phyloP scores from a whole-genome alignment of 2,329 filamentous ascomycete genomes.

The Calonectria pseudoturangicola region DNA sequence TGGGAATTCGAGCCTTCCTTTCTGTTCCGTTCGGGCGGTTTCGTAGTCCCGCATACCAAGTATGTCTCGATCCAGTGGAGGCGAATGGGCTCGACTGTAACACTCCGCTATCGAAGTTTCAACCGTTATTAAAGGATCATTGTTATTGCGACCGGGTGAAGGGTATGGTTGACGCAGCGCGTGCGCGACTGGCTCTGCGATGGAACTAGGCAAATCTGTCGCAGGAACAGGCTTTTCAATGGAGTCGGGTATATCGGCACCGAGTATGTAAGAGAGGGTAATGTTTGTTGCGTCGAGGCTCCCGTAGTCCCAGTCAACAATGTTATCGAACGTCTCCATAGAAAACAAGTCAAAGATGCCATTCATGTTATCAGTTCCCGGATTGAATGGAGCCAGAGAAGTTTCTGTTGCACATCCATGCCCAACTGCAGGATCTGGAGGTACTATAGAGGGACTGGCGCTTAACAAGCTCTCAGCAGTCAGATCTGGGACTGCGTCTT shows the following conservation, averaged over 20 bases:
- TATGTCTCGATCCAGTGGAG: not conserved
- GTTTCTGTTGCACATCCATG: not conserved
- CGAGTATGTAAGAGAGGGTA: not conserved
- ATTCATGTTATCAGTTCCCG: not conserved
- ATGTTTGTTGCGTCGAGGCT: not conserved
- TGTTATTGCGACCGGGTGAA: not conserved
- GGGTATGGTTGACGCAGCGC: not conserved
- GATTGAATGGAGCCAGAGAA: not conserved
- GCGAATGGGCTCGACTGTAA: not conserved
- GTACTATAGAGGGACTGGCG: not conserved
- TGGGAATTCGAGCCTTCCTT: not conserved
- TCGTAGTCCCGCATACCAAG: not conserved
- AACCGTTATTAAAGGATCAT: not conserved
- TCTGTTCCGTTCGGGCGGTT: not conserved
- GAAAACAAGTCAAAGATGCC: not conserved
- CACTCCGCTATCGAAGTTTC: not conserved
- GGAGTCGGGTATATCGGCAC: not conserved
- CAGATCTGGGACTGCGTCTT: not conserved
- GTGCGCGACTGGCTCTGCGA: not conserved
- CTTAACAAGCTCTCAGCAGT: not conserved
- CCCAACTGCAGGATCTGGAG: not conserved
- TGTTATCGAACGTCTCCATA: not conserved
- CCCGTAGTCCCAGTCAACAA: not conserved
- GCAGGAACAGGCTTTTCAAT: not conserved
- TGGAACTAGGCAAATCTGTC: not conserved